phyloP scores from a whole-genome alignment of 1,284 basidiomycete species.

The Leccinum huronense region DNA sequence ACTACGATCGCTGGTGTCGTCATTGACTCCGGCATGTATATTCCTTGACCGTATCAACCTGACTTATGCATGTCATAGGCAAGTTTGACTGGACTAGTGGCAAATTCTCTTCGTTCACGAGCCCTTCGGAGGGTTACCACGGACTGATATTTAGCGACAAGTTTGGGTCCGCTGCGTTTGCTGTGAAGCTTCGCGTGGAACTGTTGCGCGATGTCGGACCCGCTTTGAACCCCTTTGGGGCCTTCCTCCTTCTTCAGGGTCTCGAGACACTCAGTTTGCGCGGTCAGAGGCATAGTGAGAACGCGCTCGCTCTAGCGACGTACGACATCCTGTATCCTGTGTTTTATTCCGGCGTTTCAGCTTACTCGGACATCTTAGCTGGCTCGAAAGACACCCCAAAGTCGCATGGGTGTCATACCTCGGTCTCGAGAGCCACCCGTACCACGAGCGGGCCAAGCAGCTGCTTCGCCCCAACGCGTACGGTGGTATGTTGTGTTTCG shows the following conservation, averaged over 20 bases:
- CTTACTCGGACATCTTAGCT: constrained; percentile 35
- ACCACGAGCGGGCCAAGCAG: constrained; percentile 59
- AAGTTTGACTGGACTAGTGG: constrained; percentile 84
- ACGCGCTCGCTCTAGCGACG: constrained; percentile 72
- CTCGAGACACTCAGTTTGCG: constrained; percentile 85
- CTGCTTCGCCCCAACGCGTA: constrained; percentile 59
- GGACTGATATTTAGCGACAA: constrained; percentile 67
- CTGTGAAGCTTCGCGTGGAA: constrained; percentile 71
- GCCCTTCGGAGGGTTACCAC: constrained; percentile 83
- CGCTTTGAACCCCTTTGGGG: constrained; percentile 75
- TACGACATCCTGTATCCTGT: constrained; percentile 29
- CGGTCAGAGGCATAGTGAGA: constrained; percentile 73
- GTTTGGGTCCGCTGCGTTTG: constrained; percentile 73
- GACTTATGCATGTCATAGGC: constrained; percentile 54
- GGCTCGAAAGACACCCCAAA: constrained; percentile 68
- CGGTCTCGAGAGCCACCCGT: constrained; percentile 66
- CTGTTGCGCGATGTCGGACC: constrained; percentile 80
- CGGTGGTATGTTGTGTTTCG: constrained; percentile 83
- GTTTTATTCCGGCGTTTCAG: no score
- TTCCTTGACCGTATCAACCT: constrained; percentile 50
- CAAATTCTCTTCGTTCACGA: constrained; percentile 81
- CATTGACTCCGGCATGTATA: constrained; percentile 70
- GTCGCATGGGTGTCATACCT: constrained; percentile 85
- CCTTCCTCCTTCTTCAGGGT: constrained; percentile 83
- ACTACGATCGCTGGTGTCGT: constrained; percentile 86